These are phyloP conservation scores for Cladobotryum mycophilum DNA, from an alignment of 2,329 filamentous ascomycete genomes.

Conservation along the genomic window DNA sequence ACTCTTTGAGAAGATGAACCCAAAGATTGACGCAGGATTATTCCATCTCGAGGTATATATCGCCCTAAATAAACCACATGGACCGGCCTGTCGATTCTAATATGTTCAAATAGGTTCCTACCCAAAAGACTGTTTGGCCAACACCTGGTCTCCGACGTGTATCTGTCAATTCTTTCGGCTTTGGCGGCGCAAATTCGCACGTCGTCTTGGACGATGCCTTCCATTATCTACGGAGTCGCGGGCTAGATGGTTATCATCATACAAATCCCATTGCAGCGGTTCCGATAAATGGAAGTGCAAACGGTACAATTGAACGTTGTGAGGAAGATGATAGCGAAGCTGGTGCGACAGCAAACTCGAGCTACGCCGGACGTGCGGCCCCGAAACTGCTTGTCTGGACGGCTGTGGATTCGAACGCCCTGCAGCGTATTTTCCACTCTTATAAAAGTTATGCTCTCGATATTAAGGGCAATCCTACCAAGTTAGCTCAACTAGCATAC, in stretches of 20 bases:
- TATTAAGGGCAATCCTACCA: not conserved
- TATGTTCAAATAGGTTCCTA: not conserved
- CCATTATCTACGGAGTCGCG: not conserved
- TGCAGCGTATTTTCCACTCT: not conserved
- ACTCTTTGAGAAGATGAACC: not conserved
- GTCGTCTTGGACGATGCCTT: slow-evolving; percentile 25
- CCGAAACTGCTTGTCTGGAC: not conserved
- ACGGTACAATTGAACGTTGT: not conserved
- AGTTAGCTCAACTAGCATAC: not conserved
- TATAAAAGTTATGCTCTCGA: not conserved
- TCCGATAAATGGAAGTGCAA: not conserved
- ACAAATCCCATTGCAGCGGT: not conserved
- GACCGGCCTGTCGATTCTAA: no score
- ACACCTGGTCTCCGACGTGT: slow-evolving; percentile 4
- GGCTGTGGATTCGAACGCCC: not conserved
- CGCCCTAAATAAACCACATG: not conserved
- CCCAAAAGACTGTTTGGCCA: not conserved
- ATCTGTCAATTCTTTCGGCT: slow-evolving; percentile 31
- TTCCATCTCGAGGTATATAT: slow-evolving; percentile 1
- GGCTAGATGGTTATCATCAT: not conserved
- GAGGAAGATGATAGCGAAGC: not conserved
- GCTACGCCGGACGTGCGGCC: not conserved
- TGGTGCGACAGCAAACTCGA: not conserved
- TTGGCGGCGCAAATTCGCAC: slow-evolving; percentile 37
- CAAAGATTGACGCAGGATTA: slow-evolving; percentile 11